Evolutionary conservation across 768 basidiomycete genomes (phyloP).

Genomic region (Pleurotus giganteus): DNA sequence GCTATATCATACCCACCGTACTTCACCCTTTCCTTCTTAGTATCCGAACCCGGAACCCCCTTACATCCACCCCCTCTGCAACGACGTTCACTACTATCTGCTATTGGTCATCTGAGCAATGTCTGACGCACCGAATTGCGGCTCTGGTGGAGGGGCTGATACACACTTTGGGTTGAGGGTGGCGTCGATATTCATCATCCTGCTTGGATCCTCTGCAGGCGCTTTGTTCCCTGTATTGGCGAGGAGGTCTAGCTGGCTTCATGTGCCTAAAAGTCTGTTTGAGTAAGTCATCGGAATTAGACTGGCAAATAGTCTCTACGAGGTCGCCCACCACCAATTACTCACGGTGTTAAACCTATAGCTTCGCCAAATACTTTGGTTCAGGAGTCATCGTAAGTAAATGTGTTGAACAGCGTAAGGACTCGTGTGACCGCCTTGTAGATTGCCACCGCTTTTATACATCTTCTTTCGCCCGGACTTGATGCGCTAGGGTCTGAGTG

Average conservation of each 20-base stretch:
- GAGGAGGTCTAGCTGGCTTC: slow-evolving; percentile 45
- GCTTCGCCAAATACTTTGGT: slow-evolving; percentile 89
- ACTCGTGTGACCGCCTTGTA: slow-evolving; percentile 22
- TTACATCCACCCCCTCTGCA: not conserved
- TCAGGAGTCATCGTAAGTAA: slow-evolving; percentile 79
- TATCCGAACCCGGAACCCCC: not conserved
- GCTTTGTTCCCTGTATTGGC: slow-evolving; percentile 74
- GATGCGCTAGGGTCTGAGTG: slow-evolving; percentile 71
- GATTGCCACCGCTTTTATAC: slow-evolving; percentile 91
- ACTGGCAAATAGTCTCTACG: not conserved
- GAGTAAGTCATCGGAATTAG: slow-evolving; percentile 51
- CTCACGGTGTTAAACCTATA: slow-evolving; percentile 22
- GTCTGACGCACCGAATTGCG: slow-evolving; percentile 38
- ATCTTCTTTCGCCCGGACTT: slow-evolving; percentile 75
- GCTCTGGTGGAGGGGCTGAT: slow-evolving; percentile 49
- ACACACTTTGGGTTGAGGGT: slow-evolving; percentile 54
- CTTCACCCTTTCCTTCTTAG: not conserved
- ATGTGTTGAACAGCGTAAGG: not conserved
- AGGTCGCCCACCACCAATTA: not conserved
- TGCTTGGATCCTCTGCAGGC: slow-evolving; percentile 55
- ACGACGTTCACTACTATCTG: not conserved
- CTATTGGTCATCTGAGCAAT: not conserved
- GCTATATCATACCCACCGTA: not conserved
- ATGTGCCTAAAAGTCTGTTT: slow-evolving; percentile 59
- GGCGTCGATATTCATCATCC: slow-evolving; percentile 73